Percentiles rank a stretch among this genome's conserved stretches.
Conservation (phyloP, 1,139 yeast genomes). For the Suhomyces guaymorum region DNA sequence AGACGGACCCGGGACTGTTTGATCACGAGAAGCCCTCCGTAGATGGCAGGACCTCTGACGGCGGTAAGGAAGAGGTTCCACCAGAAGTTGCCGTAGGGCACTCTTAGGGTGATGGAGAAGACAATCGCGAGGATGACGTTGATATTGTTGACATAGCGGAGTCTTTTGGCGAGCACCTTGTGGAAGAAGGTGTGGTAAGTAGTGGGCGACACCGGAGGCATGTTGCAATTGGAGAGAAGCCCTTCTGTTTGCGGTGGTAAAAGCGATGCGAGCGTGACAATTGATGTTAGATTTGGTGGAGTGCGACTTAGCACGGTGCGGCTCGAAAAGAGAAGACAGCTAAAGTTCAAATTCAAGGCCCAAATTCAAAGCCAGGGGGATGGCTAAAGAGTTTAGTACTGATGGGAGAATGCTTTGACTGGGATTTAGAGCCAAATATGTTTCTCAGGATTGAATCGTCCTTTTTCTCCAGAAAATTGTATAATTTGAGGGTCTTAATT, state of each 20-base stretch:
- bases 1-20: constrained; percentile 51
- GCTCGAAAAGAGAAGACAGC: too few species aligned
- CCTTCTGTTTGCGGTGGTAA: constrained; percentile 1
- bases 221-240: constrained; percentile 1
- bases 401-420: too few species aligned
- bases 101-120: constrained; percentile 25
- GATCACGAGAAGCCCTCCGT: constrained; percentile 35
- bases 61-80: constrained; percentile 29
- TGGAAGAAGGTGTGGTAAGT: constrained; percentile 31
- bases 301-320: too few species aligned
- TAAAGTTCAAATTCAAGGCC: too few species aligned
- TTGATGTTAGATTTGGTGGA: too few species aligned
- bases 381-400: too few species aligned
- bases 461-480: too few species aligned
- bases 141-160: constrained; percentile 38
- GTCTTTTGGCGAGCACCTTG: constrained; percentile 37
- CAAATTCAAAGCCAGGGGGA: too few species aligned
- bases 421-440: too few species aligned
- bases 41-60: constrained; percentile 36
- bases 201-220: constrained; percentile 12
- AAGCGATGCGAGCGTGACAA: too few species aligned
- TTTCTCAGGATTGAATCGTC: too few species aligned
- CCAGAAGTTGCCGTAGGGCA: constrained; percentile 36
- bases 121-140: constrained; percentile 29
- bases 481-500: neutral